phyloP scores from a whole-genome alignment of 192 early-diverging fungal species.

The Backusella morwellensis region DNA sequence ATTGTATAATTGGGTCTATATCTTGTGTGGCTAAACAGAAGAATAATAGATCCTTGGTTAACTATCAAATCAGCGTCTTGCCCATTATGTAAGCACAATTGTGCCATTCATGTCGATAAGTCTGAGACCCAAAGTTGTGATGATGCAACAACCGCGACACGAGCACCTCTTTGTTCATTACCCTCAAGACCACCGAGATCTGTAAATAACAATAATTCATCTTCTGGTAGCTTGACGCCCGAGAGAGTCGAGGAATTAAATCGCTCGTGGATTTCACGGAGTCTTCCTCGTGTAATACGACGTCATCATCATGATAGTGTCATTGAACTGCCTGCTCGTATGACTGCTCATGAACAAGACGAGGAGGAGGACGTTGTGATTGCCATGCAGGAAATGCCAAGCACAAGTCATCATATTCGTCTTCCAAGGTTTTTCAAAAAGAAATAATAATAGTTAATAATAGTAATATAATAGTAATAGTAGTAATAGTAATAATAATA shows the following conservation, averaged over 20 bases:
- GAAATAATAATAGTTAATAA: not conserved
- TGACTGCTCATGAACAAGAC: constrained; percentile 8
- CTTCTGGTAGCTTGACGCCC: constrained; percentile 27
- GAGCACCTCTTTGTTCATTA: not conserved
- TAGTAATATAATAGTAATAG: not conserved
- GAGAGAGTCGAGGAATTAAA: constrained; percentile 31
- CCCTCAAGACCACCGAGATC: constrained; percentile 6
- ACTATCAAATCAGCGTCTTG: constrained; percentile 51
- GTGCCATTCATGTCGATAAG: constrained; percentile 20
- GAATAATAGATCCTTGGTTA: constrained; percentile 52
- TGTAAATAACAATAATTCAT: not conserved
- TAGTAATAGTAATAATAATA: not conserved
- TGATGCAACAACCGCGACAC: not conserved
- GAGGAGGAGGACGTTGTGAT: not conserved
- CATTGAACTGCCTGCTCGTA: constrained; percentile 23
- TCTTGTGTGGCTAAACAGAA: not conserved
- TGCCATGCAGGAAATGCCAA: constrained; percentile 7
- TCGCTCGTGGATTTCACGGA: constrained; percentile 33
- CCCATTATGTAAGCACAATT: constrained; percentile 55
- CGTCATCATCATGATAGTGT: constrained; percentile 19
- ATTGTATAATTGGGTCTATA: not conserved
- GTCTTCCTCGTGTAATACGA: constrained; percentile 34
- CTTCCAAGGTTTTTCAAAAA: constrained; percentile 4
- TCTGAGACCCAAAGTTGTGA: not conserved
- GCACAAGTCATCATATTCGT: constrained; percentile 3